phyloP scores from a whole-genome alignment of 306 rosid genomes.

The Gleditsia sinensis region DNA sequence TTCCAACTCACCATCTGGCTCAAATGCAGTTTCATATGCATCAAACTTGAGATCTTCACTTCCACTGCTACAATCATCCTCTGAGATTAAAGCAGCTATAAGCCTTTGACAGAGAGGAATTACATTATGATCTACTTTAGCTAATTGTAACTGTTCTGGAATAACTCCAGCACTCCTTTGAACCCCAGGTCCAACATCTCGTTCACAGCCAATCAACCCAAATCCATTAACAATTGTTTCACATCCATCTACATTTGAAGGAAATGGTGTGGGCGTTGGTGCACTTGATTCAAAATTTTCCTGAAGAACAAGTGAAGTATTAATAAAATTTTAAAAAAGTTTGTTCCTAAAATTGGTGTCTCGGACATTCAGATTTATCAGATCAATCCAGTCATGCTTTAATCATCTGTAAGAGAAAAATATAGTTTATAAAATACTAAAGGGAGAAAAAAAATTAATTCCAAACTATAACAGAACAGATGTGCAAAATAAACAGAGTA shows the following conservation, averaged over 20 bases:
- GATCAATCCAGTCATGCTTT: slow-evolving; percentile 14
- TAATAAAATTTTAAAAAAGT: slow-evolving; percentile 20
- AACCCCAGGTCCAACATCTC: slow-evolving; percentile 40
- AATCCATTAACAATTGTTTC: slow-evolving; percentile 55
- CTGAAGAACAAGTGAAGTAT: slow-evolving; percentile 48
- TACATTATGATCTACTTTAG: slow-evolving; percentile 58
- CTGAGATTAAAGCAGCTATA: slow-evolving; percentile 85
- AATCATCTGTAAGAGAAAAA: not conserved
- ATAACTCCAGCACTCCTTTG: slow-evolving; percentile 44
- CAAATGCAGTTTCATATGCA: slow-evolving; percentile 59
- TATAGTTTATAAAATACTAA: not conserved
- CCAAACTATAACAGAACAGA: slow-evolving; percentile 1
- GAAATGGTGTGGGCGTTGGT: slow-evolving; percentile 41
- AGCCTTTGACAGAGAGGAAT: slow-evolving; percentile 87
- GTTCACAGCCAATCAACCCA: slow-evolving; percentile 47
- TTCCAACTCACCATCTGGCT: slow-evolving; percentile 68
- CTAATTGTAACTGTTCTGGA: slow-evolving; percentile 49
- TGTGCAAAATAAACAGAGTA: slow-evolving; percentile 2
- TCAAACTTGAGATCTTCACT: slow-evolving; percentile 63
- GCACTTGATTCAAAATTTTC: slow-evolving; percentile 60
- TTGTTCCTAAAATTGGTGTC: slow-evolving; percentile 19
- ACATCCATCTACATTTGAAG: slow-evolving; percentile 53
- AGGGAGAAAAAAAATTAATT: not conserved
- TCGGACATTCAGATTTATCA: slow-evolving; percentile 20
- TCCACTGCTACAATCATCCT: slow-evolving; percentile 71